Evolutionary conservation across 2,329 filamentous ascomycete species (phyloP).

Genomic region (Aspergillus quadrilineatus): DNA sequence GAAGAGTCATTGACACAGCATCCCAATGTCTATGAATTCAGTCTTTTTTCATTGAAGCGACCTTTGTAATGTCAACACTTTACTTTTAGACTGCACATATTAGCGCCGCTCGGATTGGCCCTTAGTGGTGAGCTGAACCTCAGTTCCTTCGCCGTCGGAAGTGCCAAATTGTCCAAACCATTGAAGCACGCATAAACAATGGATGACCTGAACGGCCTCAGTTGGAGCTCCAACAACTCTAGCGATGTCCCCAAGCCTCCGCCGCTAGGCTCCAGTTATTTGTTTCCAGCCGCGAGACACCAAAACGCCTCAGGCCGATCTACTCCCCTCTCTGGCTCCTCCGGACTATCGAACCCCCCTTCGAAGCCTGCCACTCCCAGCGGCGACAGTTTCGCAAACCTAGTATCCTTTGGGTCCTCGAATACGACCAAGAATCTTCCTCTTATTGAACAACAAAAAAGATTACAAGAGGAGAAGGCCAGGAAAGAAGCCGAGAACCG

Average conservation of each 20-base stretch:
- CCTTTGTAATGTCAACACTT: background rate
- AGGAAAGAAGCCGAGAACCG: conserved; percentile 72
- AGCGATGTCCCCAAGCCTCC: conserved; percentile 37
- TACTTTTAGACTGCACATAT: conserved; percentile 1
- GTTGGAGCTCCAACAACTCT: conserved; percentile 41
- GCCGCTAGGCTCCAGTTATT: conserved; percentile 35
- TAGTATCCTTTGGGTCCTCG: conserved; percentile 58
- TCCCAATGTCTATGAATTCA: background rate
- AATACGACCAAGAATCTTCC: conserved; percentile 65
- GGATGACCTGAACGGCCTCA: conserved; percentile 50
- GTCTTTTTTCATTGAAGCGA: background rate
- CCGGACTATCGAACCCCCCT: conserved; percentile 35
- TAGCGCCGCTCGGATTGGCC: conserved; percentile 1
- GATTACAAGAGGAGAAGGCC: conserved; percentile 72
- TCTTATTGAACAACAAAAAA: conserved; percentile 63
- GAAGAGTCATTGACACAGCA: background rate
- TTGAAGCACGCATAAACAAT: conserved; percentile 30
- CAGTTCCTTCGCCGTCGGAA: background rate
- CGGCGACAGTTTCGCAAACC: conserved; percentile 60
- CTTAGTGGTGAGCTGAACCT: conserved; percentile 21
- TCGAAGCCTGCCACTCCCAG: conserved; percentile 43
- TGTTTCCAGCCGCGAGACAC: conserved; percentile 38
- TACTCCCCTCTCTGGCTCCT: conserved; percentile 40
- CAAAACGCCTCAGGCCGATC: conserved; percentile 44
- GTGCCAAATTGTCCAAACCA: conserved; percentile 20